Conservation (phyloP, 495 filamentous ascomycete genomes). For the Bryoglossum gracile region DNA sequence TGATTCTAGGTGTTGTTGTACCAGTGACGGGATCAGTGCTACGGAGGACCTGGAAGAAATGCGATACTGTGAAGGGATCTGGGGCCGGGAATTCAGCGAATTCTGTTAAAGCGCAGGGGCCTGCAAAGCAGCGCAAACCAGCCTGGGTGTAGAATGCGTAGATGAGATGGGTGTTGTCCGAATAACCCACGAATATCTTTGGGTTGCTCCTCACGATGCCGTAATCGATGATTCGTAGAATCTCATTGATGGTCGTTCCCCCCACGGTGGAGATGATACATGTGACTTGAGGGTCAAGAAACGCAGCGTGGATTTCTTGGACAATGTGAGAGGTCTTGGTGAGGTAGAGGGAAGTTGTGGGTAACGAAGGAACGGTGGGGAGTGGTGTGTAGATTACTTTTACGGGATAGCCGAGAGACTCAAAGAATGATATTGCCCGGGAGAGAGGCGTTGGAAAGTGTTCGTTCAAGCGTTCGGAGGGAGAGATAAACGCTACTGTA, state of each 20-base stretch:
- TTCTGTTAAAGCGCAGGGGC: conserved; percentile 27
- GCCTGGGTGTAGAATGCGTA: conserved; percentile 27
- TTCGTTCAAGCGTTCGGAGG: conserved; percentile 26
- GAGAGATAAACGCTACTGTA: conserved; percentile 28
- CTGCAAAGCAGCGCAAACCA: conserved; percentile 33
- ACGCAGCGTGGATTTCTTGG: conserved; percentile 23
- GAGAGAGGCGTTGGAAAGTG: conserved; percentile 12
- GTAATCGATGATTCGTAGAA: conserved; percentile 28
- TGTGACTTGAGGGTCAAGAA: conserved; percentile 22
- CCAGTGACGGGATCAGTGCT: not conserved
- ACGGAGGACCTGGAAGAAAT: conserved; percentile 2
- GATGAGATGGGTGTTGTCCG: conserved; percentile 31
- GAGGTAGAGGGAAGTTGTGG: not conserved
- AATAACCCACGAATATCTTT: conserved; percentile 32
- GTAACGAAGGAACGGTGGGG: not conserved
- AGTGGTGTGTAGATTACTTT: conserved; percentile 1
- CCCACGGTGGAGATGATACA: conserved; percentile 30
- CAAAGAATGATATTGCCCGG: conserved; percentile 14
- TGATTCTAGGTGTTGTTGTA: not conserved
- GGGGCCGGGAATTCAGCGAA: conserved; percentile 20
- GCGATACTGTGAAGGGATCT: conserved; percentile 8
- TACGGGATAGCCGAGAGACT: not conserved
- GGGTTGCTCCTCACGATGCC: conserved; percentile 24
- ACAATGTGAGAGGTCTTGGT: not conserved
- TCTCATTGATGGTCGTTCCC: conserved; percentile 26